These are phyloP conservation scores for Torrubiella hemipterigena DNA, from an alignment of 2,329 filamentous ascomycete genomes.

Conservation along the genomic window DNA sequence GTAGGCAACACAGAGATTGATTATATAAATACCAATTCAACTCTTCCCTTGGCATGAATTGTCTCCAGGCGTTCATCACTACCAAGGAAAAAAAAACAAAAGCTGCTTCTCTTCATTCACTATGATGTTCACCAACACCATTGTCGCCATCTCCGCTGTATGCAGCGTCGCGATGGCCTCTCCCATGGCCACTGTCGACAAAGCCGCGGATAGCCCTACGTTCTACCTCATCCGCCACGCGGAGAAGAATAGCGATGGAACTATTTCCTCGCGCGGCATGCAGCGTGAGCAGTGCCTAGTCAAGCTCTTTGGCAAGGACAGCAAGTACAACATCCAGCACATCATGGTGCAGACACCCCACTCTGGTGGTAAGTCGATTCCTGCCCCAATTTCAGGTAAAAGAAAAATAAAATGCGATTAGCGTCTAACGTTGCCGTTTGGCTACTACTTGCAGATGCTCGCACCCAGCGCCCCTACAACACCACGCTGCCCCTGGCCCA, in stretches of 20 bases:
- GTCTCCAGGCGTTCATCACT: too few relatives aligned
- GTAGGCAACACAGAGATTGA: too few relatives aligned
- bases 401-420: background rate
- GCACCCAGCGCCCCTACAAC: slow-evolving; percentile 2
- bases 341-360: slow-evolving; percentile 42
- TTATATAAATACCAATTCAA: too few relatives aligned
- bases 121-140: too few relatives aligned
- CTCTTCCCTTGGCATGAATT: too few relatives aligned
- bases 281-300: slow-evolving; percentile 41
- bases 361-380: slow-evolving; percentile 15
- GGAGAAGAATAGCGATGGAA: slow-evolving; percentile 39
- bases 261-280: slow-evolving; percentile 31
- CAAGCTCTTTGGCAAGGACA: slow-evolving; percentile 35
- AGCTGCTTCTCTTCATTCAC: too few relatives aligned
- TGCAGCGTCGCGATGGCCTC: too few relatives aligned
- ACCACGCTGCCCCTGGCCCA: slow-evolving; percentile 1
- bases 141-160: too few relatives aligned
- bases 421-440: background rate
- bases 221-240: slow-evolving; percentile 48
- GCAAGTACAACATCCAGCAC: slow-evolving; percentile 37
- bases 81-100: too few relatives aligned
- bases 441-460: background rate
- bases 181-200: too few relatives aligned
- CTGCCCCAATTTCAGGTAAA: background rate
- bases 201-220: too few relatives aligned